Conservation (phyloP, 345 rosid genomes). For the Eucalyptus marginata region DNA sequence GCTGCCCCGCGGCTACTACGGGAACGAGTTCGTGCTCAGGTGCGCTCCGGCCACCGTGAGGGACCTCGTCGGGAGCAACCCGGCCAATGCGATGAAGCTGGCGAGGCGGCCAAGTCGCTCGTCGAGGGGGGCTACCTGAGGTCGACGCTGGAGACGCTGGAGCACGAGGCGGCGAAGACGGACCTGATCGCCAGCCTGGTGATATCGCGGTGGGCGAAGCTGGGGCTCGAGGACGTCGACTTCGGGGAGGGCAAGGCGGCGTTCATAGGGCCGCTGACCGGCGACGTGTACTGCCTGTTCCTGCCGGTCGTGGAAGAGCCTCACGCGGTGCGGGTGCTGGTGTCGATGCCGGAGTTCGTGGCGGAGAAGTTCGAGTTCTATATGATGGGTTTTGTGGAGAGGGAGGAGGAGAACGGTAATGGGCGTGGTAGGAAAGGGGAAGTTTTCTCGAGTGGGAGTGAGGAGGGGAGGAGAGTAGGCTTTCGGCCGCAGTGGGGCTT, state of each 20-base stretch:
- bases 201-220: slow-evolving; percentile 74
- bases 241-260: slow-evolving; percentile 69
- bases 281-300: slow-evolving; percentile 86
- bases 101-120: slow-evolving; percentile 51
- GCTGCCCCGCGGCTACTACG: slow-evolving; percentile 53
- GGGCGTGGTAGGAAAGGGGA: no score
- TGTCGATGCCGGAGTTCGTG: slow-evolving; percentile 43
- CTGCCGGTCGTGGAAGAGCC: slow-evolving; percentile 51
- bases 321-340: slow-evolving; percentile 53
- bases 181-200: slow-evolving; percentile 48
- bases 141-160: slow-evolving; percentile 68
- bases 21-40: slow-evolving; percentile 76
- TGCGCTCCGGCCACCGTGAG: slow-evolving; percentile 43
- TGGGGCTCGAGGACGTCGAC: slow-evolving; percentile 80
- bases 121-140: slow-evolving; percentile 42
- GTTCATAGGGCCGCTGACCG: slow-evolving; percentile 68
- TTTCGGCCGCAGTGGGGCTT: no score
- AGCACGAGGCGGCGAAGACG: slow-evolving; percentile 50
- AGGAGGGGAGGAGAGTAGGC: no score
- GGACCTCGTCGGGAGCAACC: slow-evolving; percentile 32
- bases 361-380: slow-evolving; percentile 39
- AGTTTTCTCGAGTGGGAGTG: no score
- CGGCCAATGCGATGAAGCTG: slow-evolving; percentile 27
- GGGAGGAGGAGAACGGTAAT: no score
- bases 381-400: no score